phyloP scores from a whole-genome alignment of 2,329 filamentous ascomycete genomes.

The Pestalotiopsis sp. region DNA sequence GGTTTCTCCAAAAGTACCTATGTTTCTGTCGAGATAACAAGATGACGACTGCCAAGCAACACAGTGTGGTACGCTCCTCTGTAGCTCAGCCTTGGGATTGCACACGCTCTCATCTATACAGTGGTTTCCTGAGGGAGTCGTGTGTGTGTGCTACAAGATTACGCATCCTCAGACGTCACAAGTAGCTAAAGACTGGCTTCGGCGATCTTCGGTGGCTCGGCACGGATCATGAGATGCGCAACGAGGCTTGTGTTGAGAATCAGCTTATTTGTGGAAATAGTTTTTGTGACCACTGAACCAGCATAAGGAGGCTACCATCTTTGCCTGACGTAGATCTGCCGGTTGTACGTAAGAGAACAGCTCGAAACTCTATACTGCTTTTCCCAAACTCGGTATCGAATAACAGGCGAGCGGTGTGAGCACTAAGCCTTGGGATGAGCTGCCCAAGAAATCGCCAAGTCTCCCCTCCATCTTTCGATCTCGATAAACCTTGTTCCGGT shows the following conservation, averaged over 20 bases:
- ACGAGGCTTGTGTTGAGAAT: neutral
- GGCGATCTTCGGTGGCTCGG: neutral
- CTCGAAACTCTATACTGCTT: neutral
- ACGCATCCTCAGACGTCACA: neutral
- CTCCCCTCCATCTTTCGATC: neutral
- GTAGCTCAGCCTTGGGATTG: neutral
- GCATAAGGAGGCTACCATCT: neutral
- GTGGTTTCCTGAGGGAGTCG: neutral
- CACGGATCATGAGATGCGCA: neutral
- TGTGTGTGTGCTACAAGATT: neutral
- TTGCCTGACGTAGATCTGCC: too few relatives aligned
- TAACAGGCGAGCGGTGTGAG: neutral
- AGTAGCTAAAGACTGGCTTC: neutral
- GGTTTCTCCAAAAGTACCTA: too few relatives aligned
- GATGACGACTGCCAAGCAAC: too few relatives aligned
- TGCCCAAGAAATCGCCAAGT: neutral
- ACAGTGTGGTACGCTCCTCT: neutral
- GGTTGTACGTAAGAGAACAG: too few relatives aligned
- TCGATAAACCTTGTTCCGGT: neutral
- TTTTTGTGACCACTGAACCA: neutral
- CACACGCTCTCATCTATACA: neutral
- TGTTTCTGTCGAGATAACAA: too few relatives aligned
- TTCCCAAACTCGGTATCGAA: neutral
- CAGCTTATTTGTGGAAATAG: neutral
- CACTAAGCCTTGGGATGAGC: neutral